Base-by-base conservation (phyloP, 371 early-diverging fungal genomes). In the Massospora cicadina region DNA sequence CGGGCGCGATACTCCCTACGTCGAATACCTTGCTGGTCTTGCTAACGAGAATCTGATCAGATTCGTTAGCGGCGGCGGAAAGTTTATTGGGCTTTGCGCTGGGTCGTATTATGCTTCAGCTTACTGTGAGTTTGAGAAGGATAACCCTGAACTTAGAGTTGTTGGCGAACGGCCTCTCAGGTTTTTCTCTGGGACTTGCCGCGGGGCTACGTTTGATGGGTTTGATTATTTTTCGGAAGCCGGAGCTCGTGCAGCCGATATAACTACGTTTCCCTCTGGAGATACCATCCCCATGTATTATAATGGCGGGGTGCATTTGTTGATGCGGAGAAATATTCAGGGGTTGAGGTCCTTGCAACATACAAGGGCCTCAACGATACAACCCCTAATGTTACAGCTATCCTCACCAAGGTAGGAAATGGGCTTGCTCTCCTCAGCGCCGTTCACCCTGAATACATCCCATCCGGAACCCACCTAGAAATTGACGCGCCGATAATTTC, bases 81-180 rank as follows among this genome's bases (percentile, higher is more conserved):
- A 79, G 13, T 95, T 90, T 70, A 72, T 92, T 32, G 98, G 98
- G 0, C 76, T 98, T 13, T 95, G 97, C 69, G 95, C 93, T 0
- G 98, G 97, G 12, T 95, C 85, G 0, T 93, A 94, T 70, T 94
- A 88, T 73, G 95, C 80, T 1, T 77, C 81, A 24, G 69, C 66
- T 0, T 65, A 71, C 17, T 81, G 89, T 32, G 86, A 83, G 66
- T 95, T 95, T 75, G 93, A 95, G 73, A 74, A 76, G 1, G 82
- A 83, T 10, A 17, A 43, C 43, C 67, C 77, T n/a, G 62, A 67
- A 1, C 69, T 88, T 69, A 79, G 84, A 66, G 90, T 95, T 10
- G 68, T 76, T 27, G 94, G 92, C 0, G 65, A 76, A 2, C 75
- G 95, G 33, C 83, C 83, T 33, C 72, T 96, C 32, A 76, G 71